Percentiles rank a stretch among this genome's conserved stretches.
Evolutionary conservation across 208 protist species (phyloP).

Genomic region (Trypanosoma melophagium): DNA sequence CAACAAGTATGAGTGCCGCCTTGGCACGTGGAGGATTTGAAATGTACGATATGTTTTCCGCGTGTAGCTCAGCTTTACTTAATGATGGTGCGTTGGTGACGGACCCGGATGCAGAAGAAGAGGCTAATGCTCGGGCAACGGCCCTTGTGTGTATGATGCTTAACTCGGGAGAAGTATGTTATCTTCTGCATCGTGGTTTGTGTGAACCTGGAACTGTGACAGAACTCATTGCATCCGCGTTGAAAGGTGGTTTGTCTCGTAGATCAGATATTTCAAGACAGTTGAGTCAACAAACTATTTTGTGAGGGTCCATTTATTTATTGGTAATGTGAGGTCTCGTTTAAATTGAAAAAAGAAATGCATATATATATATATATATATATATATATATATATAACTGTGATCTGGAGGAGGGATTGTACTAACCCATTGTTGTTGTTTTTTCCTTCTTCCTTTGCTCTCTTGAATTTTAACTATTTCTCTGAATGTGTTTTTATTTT

Average conservation of each 20-base stretch:
- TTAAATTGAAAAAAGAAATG: background rate
- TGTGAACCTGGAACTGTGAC: slow-evolving; percentile 64
- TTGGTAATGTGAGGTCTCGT: background rate
- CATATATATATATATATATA: no score
- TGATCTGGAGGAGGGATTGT: no score
- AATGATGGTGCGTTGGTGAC: slow-evolving; percentile 52
- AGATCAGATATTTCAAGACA: slow-evolving; percentile 47
- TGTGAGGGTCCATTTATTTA: background rate
- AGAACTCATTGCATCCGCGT: slow-evolving; percentile 51
- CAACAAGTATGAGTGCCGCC: slow-evolving; percentile 59
- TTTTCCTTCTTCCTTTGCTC: no score
- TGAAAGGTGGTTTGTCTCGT: slow-evolving; percentile 42
- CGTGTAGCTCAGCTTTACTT: slow-evolving; percentile 61
- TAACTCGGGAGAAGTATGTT: slow-evolving; percentile 50
- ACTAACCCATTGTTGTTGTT: no score
- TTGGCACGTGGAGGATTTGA: slow-evolving; percentile 66
- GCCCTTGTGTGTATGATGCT: slow-evolving; percentile 55
- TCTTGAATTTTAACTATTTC: background rate
- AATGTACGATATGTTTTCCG: slow-evolving; percentile 70
- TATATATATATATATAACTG: no score
- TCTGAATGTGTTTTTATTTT: background rate
- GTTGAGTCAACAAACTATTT: slow-evolving; percentile 26
- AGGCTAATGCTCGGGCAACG: slow-evolving; percentile 33
- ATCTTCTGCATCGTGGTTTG: slow-evolving; percentile 52
- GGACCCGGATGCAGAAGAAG: slow-evolving; percentile 57